Conservation (phyloP, 1,284 basidiomycete species). For the Cutaneotrichosporon cyanovorans region DNA sequence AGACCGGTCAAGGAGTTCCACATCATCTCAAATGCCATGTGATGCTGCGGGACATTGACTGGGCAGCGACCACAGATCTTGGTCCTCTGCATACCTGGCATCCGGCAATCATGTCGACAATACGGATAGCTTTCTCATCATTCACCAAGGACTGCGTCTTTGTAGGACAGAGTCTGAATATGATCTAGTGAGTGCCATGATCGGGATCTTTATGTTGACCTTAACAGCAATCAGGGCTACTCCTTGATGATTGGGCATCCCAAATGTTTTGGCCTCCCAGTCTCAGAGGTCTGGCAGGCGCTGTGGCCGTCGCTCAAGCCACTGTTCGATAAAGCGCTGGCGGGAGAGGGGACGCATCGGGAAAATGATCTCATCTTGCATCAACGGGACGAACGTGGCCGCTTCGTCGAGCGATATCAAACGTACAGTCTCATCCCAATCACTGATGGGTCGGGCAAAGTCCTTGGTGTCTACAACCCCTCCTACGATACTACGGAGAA, state of each 20-base stretch:
- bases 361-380: constrained; percentile 29
- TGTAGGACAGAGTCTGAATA: constrained; percentile 18
- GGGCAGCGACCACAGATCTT: constrained; percentile 24
- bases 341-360: constrained; percentile 12
- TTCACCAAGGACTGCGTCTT: constrained; percentile 1
- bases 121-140: not conserved
- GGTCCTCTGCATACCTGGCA: constrained; percentile 20
- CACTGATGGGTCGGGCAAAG: constrained; percentile 13
- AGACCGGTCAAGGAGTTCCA: not conserved
- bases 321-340: constrained; percentile 9
- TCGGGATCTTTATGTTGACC: not conserved
- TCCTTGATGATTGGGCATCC: constrained; percentile 26
- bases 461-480: constrained; percentile 19
- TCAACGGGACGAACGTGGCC: constrained; percentile 16
- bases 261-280: constrained; percentile 23
- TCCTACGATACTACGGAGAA: constrained; percentile 15
- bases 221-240: constrained; percentile 32
- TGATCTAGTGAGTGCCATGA: constrained; percentile 22
- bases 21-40: constrained; percentile 18
- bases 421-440: constrained; percentile 36
- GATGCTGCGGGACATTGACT: constrained; percentile 25
- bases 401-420: constrained; percentile 29
- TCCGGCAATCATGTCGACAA: not conserved
- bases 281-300: constrained; percentile 23
- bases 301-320: constrained; percentile 26